Conservation (phyloP, 2,329 filamentous ascomycete species). For the Clonostachys sp. region DNA sequence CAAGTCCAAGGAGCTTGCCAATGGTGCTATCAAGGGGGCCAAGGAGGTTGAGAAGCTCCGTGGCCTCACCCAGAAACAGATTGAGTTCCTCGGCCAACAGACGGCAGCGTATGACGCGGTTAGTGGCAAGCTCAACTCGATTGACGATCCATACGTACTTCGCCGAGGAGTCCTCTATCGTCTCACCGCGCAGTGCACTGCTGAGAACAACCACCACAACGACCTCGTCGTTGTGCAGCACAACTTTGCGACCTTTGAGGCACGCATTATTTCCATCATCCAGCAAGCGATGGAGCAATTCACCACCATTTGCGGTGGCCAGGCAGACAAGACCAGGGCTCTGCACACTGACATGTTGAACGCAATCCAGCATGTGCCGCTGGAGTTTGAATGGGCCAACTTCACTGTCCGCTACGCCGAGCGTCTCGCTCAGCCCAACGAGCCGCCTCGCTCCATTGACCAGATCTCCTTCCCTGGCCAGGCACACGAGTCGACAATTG, state of each 20-base stretch:
- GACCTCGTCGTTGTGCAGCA: conserved; percentile 90
- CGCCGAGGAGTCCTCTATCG: conserved; percentile 77
- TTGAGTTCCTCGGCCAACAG: conserved; percentile 87
- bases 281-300: conserved; percentile 82
- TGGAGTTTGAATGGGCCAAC: conserved; percentile 87
- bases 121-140: conserved; percentile 64
- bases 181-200: conserved; percentile 83
- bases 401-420: conserved; percentile 70
- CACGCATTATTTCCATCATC: conserved; percentile 76
- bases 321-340: conserved; percentile 74
- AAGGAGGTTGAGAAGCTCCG: conserved; percentile 93
- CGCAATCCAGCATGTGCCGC: conserved; percentile 70
- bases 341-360: conserved; percentile 82
- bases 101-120: conserved; percentile 75
- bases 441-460: conserved; percentile 68
- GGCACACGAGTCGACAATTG: conserved; percentile 71
- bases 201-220: conserved; percentile 94
- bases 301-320: conserved; percentile 72
- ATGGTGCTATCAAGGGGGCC: conserved; percentile 75
- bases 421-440: conserved; percentile 72
- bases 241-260: conserved; percentile 83
- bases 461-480: conserved; percentile 85
- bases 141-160: conserved; percentile 85
- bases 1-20: conserved; percentile 84
- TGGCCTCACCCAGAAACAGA: conserved; percentile 85